A percentile compares a stretch with the other conserved stretches of the same genome.
Evolutionary conservation across 2,329 filamentous ascomycete genomes (phyloP).

Genomic region (Scedosporium dehoogii): DNA sequence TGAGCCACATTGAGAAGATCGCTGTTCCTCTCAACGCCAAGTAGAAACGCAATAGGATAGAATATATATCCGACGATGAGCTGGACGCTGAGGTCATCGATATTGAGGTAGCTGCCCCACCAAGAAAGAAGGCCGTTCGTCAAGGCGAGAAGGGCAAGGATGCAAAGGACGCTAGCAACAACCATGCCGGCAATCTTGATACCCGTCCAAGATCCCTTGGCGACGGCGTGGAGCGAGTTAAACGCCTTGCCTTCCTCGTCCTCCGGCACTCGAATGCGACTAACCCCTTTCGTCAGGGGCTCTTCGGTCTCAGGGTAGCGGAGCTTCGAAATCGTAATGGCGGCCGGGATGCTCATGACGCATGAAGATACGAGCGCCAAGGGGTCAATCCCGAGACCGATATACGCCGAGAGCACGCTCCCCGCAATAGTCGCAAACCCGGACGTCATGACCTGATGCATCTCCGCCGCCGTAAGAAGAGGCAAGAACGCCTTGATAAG

Average conservation of each 20-base stretch:
- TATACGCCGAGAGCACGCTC: conserved; percentile 62
- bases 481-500: conserved; percentile 64
- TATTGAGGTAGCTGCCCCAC: conserved; percentile 63
- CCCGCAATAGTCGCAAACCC: conserved; percentile 70
- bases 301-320: conserved; percentile 66
- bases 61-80: conserved; percentile 62
- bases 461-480: conserved; percentile 60
- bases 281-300: conserved; percentile 49
- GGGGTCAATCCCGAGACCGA: conserved; percentile 57
- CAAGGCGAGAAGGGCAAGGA: conserved; percentile 59
- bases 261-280: conserved; percentile 58
- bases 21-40: conserved; percentile 49
- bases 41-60: conserved; percentile 61
- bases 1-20: neutral
- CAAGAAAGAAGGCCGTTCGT: conserved; percentile 60
- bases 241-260: conserved; percentile 47
- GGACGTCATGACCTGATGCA: conserved; percentile 68
- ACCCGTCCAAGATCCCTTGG: conserved; percentile 65
- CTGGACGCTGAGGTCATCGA: conserved; percentile 56
- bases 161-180: conserved; percentile 58
- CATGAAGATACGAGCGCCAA: conserved; percentile 65
- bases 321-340: conserved; percentile 61
- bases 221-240: conserved; percentile 63
- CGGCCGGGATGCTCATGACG: conserved; percentile 70
- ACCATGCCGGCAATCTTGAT: conserved; percentile 71